Conservation (phyloP, 768 basidiomycete species). For the Hydnomerulius pinastri region DNA sequence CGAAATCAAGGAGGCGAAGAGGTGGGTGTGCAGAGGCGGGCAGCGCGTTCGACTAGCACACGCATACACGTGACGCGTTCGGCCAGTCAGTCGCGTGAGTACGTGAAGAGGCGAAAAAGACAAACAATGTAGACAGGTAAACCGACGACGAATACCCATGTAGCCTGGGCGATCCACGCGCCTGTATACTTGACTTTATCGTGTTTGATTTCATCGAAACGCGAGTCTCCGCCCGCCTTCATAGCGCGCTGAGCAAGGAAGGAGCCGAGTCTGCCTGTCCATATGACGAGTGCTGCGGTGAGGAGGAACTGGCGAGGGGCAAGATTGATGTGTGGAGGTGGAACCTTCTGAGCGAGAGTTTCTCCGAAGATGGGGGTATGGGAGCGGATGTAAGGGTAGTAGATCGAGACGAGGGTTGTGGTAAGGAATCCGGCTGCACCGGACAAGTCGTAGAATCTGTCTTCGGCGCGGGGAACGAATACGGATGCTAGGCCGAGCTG, state of each 20-base stretch:
- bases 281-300: constrained; percentile 56
- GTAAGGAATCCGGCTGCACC: constrained; percentile 69
- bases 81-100: not conserved
- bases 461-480: constrained; percentile 66
- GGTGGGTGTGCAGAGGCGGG: constrained; percentile 51
- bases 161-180: constrained; percentile 67
- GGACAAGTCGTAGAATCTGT: constrained; percentile 67
- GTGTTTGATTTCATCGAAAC: constrained; percentile 62
- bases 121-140: constrained; percentile 64
- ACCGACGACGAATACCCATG: constrained; percentile 69
- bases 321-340: constrained; percentile 40
- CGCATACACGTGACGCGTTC: not conserved
- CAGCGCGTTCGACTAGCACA: constrained; percentile 42
- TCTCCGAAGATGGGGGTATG: not conserved
- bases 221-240: constrained; percentile 61
- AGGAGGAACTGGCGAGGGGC: constrained; percentile 63
- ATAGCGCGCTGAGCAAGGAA: constrained; percentile 56
- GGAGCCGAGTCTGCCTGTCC: constrained; percentile 62
- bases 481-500: constrained; percentile 56
- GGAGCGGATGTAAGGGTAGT: constrained; percentile 58
- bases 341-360: constrained; percentile 39
- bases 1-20: constrained; percentile 55
- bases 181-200: constrained; percentile 49
- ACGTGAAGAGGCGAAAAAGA: not conserved
- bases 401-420: constrained; percentile 59